Percentiles rank a stretch among this genome's conserved stretches.
phyloP scores from a whole-genome alignment of 495 filamentous ascomycete species.

The Opeltia flavorubescens region DNA sequence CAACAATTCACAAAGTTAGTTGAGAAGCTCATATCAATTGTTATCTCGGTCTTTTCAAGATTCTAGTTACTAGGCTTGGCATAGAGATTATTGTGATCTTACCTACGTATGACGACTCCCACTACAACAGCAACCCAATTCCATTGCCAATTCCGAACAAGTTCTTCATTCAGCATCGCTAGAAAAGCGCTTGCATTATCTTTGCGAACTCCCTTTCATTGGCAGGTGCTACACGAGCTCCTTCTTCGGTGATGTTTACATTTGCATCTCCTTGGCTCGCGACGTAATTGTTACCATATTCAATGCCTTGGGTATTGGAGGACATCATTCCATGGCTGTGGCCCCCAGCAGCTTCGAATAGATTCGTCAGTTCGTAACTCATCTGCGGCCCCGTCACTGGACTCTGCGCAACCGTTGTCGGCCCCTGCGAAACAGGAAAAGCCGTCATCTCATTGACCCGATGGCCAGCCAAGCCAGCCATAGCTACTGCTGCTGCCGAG shows the following conservation, averaged over 20 bases:
- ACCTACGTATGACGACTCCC: too few relatives aligned
- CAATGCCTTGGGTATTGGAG: constrained; percentile 18
- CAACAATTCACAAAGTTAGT: too few relatives aligned
- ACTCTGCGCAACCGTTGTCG: constrained; percentile 41
- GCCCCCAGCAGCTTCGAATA: constrained; percentile 58
- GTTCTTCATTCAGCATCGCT: too few relatives aligned
- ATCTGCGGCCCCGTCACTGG: constrained; percentile 48
- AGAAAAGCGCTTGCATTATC: constrained; percentile 55
- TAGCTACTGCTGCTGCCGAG: constrained; percentile 54
- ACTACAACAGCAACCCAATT: too few relatives aligned
- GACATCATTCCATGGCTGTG: constrained; percentile 32
- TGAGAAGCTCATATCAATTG: too few relatives aligned
- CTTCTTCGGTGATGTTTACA: constrained; percentile 32
- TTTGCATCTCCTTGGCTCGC: constrained; percentile 29
- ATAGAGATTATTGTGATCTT: too few relatives aligned
- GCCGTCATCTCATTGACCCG: constrained; percentile 44
- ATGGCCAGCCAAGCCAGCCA: constrained; percentile 62
- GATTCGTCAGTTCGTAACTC: constrained; percentile 48
- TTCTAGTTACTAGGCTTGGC: too few relatives aligned
- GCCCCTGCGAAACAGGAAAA: constrained; percentile 28
- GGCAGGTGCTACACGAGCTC: constrained; percentile 36
- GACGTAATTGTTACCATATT: constrained; percentile 31
- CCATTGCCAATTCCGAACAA: too few relatives aligned
- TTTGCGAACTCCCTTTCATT: constrained; percentile 50
- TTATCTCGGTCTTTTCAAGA: too few relatives aligned